phyloP scores from a whole-genome alignment of 345 rosid genomes.

The Linum lewisii region DNA sequence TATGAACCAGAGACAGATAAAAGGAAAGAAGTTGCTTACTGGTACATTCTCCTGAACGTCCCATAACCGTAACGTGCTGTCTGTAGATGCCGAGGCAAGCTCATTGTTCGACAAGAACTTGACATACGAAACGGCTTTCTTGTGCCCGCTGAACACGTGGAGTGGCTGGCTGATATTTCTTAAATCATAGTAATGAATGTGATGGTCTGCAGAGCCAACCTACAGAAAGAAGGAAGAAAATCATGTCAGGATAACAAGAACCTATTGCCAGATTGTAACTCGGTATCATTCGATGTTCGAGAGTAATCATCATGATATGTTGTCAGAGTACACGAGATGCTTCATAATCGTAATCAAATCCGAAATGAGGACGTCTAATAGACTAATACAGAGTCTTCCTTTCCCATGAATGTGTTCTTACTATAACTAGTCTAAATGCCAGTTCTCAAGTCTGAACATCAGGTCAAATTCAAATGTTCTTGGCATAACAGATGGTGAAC shows the following conservation, averaged over 20 bases:
- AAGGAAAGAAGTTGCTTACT: conserved; percentile 30
- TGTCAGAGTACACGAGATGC: too few relatives aligned
- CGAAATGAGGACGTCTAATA: too few relatives aligned
- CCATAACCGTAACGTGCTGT: conserved; percentile 90
- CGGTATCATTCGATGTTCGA: too few relatives aligned
- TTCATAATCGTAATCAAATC: too few relatives aligned
- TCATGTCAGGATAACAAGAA: background rate
- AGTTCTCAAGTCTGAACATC: too few relatives aligned
- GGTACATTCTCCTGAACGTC: conserved; percentile 86
- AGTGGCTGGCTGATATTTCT: conserved; percentile 78
- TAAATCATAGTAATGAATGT: conserved; percentile 83
- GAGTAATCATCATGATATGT: too few relatives aligned
- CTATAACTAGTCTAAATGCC: too few relatives aligned
- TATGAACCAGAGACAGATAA: background rate
- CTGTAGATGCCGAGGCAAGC: conserved; percentile 98
- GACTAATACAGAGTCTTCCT: too few relatives aligned
- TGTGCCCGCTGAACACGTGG: conserved; percentile 87
- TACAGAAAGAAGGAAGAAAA: conserved; percentile 22
- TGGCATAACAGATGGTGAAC: background rate
- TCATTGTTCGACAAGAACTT: conserved; percentile 84
- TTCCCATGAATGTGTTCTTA: too few relatives aligned
- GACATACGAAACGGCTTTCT: conserved; percentile 90
- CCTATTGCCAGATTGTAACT: background rate
- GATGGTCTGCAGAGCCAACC: conserved; percentile 98
- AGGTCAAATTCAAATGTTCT: background rate